phyloP scores from a whole-genome alignment of 495 filamentous ascomycete species.

The Penicillium pancosmium region DNA sequence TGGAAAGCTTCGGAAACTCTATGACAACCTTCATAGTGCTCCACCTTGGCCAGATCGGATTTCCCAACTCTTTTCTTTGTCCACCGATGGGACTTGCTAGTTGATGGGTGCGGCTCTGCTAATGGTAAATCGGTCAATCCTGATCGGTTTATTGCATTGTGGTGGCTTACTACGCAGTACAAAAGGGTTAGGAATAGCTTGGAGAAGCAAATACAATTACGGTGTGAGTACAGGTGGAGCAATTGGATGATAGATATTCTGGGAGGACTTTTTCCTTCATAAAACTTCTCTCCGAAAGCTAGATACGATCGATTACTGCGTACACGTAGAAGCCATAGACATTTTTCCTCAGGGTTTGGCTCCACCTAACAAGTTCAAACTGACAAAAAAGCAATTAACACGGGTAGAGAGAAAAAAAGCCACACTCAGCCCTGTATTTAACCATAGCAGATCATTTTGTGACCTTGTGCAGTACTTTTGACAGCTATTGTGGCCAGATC shows the following conservation, averaged over 20 bases:
- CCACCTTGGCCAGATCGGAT: constrained; percentile 12
- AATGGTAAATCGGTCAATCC: constrained; percentile 17
- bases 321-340: no score
- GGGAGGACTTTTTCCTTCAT: no score
- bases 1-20: constrained; percentile 36
- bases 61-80: constrained; percentile 6
- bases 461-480: constrained; percentile 6
- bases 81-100: not conserved
- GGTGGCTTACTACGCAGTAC: constrained; percentile 17
- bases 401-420: not conserved
- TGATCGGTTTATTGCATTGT: constrained; percentile 15
- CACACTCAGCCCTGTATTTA: not conserved
- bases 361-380: not conserved
- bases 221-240: no score
- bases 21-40: constrained; percentile 19
- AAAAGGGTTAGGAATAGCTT: no score
- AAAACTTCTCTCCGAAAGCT: not conserved
- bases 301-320: not conserved
- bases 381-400: not conserved
- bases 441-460: not conserved
- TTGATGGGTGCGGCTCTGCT: not conserved
- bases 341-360: not conserved
- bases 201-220: no score
- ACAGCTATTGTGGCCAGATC: not conserved
- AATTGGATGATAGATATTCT: no score